Base-by-base conservation (phyloP, 441 rosid genomes). In the Eruca vesicaria region DNA sequence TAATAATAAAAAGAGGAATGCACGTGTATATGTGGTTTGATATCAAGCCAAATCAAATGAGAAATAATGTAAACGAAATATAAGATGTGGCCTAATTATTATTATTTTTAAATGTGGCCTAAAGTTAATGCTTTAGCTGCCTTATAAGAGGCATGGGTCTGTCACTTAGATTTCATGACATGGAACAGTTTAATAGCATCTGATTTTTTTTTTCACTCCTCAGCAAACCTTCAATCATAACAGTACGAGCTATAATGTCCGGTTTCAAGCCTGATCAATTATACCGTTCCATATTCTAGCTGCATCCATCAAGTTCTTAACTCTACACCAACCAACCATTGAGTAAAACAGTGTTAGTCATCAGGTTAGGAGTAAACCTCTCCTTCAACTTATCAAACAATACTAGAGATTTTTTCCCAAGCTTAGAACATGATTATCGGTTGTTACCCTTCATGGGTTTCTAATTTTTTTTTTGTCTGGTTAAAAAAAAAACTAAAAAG, bases 311-410 rank as follows among this genome's bases (percentile, higher is more conserved):
- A 92, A 83, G 75, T 92, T 95, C 84, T 78, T 89, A 66, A 85
- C 86, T 16, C 77, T 82, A 61, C 97, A 90, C 94, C 96, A 95
- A 90, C 94, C 96, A 95, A 55, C 96, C 91, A 67, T 80, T 86
- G 35, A 92, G 89, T 77, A 95, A 76, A 48, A 89, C 89, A 1
- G 94, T 88, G 68, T 89, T 86, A 15, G 97, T 92, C 81, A 68
- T 82, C 80, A 95, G 60, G 77, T 95, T 83, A 1, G 92, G 97
- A 0, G 82, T 84, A 71, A 92, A 91, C 79, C 96, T 83, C 48
- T 82, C 87, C 77, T 86, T 86, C 78, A 90, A 59, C 82, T 86
- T 95, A 70, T 80, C 88, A 56, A 90, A 92, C 72, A 92, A 81
- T 16, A 61, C 73, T 38, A 88, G 87, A 2, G 98, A 94, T 82